Conservation (phyloP, 768 basidiomycete genomes). For the Tephrocybe sp. region DNA sequence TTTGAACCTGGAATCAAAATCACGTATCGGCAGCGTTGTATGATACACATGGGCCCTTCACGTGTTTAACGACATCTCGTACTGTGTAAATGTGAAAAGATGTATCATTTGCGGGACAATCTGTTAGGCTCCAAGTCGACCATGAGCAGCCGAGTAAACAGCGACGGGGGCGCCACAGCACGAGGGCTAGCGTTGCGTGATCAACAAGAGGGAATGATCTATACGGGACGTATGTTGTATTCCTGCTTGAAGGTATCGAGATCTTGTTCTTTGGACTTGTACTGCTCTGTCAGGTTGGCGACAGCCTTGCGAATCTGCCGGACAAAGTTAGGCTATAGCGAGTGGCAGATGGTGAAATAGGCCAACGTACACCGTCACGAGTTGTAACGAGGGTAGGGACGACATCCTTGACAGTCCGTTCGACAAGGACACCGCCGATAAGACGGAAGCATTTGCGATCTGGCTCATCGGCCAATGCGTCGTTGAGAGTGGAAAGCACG, state of each 20-base stretch:
- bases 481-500: conserved; percentile 84
- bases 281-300: conserved; percentile 76
- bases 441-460: conserved; percentile 95
- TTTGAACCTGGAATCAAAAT: too few relatives aligned
- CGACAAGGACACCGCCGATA: conserved; percentile 93
- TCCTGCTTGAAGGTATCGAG: conserved; percentile 79
- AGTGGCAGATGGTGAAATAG: neutral
- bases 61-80: neutral
- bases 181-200: neutral
- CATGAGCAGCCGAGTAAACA: conserved; percentile 5
- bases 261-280: conserved; percentile 85
- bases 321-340: conserved; percentile 16
- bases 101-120: neutral
- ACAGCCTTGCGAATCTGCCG: conserved; percentile 82
- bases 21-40: too few relatives aligned
- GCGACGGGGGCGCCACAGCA: conserved; percentile 2
- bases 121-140: neutral
- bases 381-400: conserved; percentile 90
- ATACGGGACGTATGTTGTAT: conserved; percentile 68
- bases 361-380: conserved; percentile 69
- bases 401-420: conserved; percentile 94
- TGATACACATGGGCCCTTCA: neutral
- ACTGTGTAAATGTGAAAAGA: neutral
- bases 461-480: conserved; percentile 80
- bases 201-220: conserved; percentile 3